Evolutionary conservation across 768 basidiomycete genomes (phyloP).

Genomic region (Saitozyma sp.): DNA sequence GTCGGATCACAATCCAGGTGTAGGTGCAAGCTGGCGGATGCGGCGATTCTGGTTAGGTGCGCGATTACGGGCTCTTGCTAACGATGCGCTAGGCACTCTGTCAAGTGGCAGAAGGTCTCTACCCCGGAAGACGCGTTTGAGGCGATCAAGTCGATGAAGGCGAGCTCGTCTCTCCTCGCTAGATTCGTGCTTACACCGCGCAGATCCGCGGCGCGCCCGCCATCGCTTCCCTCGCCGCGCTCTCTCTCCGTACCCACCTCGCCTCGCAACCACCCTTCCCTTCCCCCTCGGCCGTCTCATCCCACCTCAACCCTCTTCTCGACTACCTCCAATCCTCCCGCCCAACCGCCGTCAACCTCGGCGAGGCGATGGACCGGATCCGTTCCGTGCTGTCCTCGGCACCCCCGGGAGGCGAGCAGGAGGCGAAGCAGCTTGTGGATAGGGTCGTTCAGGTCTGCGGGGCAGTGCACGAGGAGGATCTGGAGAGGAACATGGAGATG

Average conservation of each 20-base stretch:
- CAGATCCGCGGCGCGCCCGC: constrained; percentile 90
- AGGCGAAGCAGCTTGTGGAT: constrained; percentile 54
- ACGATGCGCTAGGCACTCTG: constrained; percentile 35
- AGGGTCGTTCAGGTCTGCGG: constrained; percentile 70
- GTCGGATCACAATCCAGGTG: neutral
- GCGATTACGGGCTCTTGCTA: no score
- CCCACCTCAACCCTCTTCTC: constrained; percentile 63
- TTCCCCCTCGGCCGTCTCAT: constrained; percentile 59
- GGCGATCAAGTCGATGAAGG: constrained; percentile 96
- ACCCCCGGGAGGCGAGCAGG: constrained; percentile 53
- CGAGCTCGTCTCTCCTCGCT: constrained; percentile 35
- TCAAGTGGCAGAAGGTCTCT: constrained; percentile 57
- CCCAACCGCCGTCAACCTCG: constrained; percentile 96
- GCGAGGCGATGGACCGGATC: constrained; percentile 77
- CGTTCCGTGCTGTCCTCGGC: constrained; percentile 49
- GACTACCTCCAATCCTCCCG: constrained; percentile 78
- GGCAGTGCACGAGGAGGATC: constrained; percentile 79
- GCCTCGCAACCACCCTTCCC: constrained; percentile 55
- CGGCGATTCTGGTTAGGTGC: no score
- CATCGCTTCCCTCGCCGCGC: constrained; percentile 85
- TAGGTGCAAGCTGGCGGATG: no score
- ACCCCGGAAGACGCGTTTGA: constrained; percentile 81
- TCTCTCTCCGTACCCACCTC: constrained; percentile 70
- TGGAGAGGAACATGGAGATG: constrained; percentile 82
- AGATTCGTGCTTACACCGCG: neutral